These are phyloP conservation scores for Colletotrichum sp. DNA, from an alignment of 2,329 filamentous ascomycete species.

Conservation along the genomic window DNA sequence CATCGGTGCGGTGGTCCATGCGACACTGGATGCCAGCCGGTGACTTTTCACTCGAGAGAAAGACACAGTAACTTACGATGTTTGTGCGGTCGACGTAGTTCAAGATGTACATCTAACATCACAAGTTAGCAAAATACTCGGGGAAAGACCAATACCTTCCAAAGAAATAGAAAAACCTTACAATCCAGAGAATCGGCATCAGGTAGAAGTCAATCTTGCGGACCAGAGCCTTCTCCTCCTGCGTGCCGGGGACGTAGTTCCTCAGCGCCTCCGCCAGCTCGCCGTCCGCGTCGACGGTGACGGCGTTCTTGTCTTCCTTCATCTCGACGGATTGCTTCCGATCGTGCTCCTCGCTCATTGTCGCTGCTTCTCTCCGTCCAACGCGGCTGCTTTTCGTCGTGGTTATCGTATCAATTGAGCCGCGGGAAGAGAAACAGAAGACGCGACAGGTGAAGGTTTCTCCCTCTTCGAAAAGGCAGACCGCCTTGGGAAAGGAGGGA, in stretches of 20 bases:
- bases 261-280: constrained; percentile 29
- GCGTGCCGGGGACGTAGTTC: constrained; percentile 29
- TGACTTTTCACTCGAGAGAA: not conserved
- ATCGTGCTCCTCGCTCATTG: not conserved
- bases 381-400: not conserved
- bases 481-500: not conserved
- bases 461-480: not conserved
- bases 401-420: not conserved
- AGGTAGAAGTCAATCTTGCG: constrained; percentile 22
- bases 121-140: not conserved
- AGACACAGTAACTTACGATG: constrained; percentile 25
- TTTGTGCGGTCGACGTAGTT: constrained; percentile 32
- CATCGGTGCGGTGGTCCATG: not conserved
- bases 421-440: not conserved
- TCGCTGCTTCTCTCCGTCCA: not conserved
- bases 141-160: not conserved
- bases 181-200: not conserved
- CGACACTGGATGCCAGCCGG: not conserved
- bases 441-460: not conserved
- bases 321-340: constrained; percentile 18
- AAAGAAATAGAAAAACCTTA: not conserved
- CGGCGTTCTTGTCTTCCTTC: constrained; percentile 20
- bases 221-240: constrained; percentile 25
- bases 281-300: constrained; percentile 14
- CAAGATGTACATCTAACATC: constrained; percentile 26